Evolutionary conservation across 2,329 filamentous ascomycete species (phyloP).

Genomic region (Diaporthe australafricana): DNA sequence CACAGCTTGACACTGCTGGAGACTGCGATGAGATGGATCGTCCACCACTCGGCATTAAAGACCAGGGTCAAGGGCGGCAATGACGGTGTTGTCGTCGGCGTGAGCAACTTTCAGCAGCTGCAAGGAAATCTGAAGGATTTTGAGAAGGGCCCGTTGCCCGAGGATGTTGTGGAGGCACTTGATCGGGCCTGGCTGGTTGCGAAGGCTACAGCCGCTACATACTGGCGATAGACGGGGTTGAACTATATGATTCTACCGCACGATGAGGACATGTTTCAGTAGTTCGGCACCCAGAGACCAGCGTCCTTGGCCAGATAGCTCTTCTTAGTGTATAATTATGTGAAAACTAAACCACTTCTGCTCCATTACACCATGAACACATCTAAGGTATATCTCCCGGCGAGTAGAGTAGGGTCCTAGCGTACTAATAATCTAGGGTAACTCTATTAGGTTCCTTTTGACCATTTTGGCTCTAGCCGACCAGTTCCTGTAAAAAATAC

Average conservation of each 20-base stretch:
- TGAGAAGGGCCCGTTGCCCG: conserved; percentile 74
- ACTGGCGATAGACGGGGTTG: conserved; percentile 68
- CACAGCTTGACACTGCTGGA: conserved; percentile 75
- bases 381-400: no score
- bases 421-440: no score
- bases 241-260: conserved; percentile 37
- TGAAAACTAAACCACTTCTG: no score
- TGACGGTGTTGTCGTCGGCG: conserved; percentile 64
- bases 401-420: no score
- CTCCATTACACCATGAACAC: no score
- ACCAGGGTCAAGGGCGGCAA: conserved; percentile 48
- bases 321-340: no score
- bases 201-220: conserved; percentile 65
- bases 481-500: no score
- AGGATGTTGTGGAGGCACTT: conserved; percentile 77
- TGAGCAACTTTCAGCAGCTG: conserved; percentile 61
- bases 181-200: conserved; percentile 81
- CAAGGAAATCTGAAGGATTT: conserved; percentile 61
- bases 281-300: no score
- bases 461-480: no score
- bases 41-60: conserved; percentile 71
- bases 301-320: no score
- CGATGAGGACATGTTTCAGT: no score
- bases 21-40: conserved; percentile 74
- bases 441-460: no score